A percentile compares a stretch with the other conserved stretches of the same genome.
These are phyloP conservation scores for Turnera subulata DNA, from an alignment of 345 rosid species.

Conservation along the genomic window DNA sequence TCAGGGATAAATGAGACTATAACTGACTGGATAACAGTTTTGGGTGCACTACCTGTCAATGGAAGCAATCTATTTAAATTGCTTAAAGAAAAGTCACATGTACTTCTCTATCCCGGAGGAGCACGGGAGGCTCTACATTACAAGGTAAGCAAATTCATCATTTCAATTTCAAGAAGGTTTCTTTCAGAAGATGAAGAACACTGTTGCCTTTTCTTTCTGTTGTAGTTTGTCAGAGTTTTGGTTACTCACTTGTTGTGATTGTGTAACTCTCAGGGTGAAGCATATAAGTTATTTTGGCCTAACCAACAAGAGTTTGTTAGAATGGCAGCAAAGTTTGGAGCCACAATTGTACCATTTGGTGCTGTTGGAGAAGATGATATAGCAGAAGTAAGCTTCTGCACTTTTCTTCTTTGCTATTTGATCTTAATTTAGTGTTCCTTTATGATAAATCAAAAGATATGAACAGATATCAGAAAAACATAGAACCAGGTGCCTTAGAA, in stretches of 20 bases:
- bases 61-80: conserved; percentile 63
- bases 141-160: conserved; percentile 40
- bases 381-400: conserved; percentile 53
- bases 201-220: too few species aligned
- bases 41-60: conserved; percentile 70
- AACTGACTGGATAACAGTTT: conserved; percentile 52
- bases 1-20: conserved; percentile 9
- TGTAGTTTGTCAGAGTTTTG: background rate
- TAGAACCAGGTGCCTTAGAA: too few species aligned
- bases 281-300: conserved; percentile 67
- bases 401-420: too few species aligned
- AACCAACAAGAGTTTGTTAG: conserved; percentile 71
- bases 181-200: background rate
- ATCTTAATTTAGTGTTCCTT: too few species aligned
- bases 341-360: conserved; percentile 76
- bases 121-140: conserved; percentile 78
- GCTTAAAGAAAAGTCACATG: conserved; percentile 51
- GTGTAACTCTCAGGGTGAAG: conserved; percentile 79
- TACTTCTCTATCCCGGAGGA: conserved; percentile 86
- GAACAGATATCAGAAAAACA: too few species aligned
- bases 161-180: conserved; percentile 1
- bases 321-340: conserved; percentile 76
- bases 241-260: too few species aligned
- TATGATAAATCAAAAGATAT: too few species aligned
- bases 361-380: conserved; percentile 76